Evolutionary conservation across 208 protist genomes (phyloP).

Genomic region (Novymonas esmeraldas): DNA sequence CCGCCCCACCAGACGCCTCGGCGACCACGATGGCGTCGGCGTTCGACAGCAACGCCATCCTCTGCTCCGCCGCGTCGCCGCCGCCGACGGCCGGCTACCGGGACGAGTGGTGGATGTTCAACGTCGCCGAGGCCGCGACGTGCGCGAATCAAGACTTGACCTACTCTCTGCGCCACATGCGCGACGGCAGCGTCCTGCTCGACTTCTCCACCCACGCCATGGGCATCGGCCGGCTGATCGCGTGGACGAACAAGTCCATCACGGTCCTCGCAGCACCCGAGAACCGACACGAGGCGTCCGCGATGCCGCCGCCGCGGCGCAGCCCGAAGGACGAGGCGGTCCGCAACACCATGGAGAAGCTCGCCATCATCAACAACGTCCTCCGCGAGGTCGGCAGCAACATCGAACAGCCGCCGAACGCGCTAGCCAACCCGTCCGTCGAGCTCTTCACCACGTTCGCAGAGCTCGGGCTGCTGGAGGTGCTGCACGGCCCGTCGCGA

Average conservation of each 20-base stretch:
- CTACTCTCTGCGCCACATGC: conserved; percentile 66
- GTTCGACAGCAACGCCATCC: conserved; percentile 1
- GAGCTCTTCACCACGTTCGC: conserved; percentile 65
- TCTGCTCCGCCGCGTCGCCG: not conserved
- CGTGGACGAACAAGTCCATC: conserved; percentile 57
- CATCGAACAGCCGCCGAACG: conserved; percentile 16
- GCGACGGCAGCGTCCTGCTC: conserved; percentile 61
- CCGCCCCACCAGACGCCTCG: not conserved
- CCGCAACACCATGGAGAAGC: conserved; percentile 48
- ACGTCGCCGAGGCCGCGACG: conserved; percentile 63
- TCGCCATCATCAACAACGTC: conserved; percentile 63
- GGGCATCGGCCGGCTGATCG: conserved; percentile 60
- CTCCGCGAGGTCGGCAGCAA: conserved; percentile 33
- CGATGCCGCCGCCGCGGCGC: conserved; percentile 60
- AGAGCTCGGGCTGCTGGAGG: conserved; percentile 59
- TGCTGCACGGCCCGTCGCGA: conserved; percentile 10
- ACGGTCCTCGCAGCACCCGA: conserved; percentile 55
- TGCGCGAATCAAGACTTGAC: conserved; percentile 66
- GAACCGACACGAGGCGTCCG: conserved; percentile 38
- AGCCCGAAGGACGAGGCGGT: conserved; percentile 45
- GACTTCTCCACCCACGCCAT: conserved; percentile 62
- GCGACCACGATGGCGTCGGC: conserved; percentile 1
- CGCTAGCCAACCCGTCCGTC: conserved; percentile 28
- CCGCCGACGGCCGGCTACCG: conserved; percentile 6
- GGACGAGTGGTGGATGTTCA: conserved; percentile 37